Conservation (phyloP, 2,329 filamentous ascomycete genomes). For the Claviceps maximensis region DNA sequence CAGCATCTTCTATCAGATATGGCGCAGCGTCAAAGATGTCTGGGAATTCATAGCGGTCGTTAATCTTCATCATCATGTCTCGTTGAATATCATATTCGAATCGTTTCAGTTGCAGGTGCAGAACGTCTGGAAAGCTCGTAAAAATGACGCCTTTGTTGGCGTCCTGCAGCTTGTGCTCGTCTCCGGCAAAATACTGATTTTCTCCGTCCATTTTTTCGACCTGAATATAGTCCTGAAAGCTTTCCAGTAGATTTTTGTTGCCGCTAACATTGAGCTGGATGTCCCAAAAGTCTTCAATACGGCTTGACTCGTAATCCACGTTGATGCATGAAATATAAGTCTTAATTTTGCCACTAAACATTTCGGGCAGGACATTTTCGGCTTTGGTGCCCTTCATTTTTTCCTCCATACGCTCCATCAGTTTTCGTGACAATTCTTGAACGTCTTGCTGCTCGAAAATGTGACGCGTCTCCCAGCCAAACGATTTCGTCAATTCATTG, state of each 20-base stretch:
- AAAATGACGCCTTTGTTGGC: slow-evolving; percentile 98
- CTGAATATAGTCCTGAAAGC: slow-evolving; percentile 91
- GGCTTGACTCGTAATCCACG: slow-evolving; percentile 91
- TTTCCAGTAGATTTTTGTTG: slow-evolving; percentile 85
- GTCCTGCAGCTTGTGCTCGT: slow-evolving; percentile 84
- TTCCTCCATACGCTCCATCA: slow-evolving; percentile 95
- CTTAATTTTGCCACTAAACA: slow-evolving; percentile 97
- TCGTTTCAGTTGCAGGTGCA: slow-evolving; percentile 90
- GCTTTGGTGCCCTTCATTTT: slow-evolving; percentile 95
- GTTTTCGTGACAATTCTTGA: slow-evolving; percentile 86
- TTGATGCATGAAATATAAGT: slow-evolving; percentile 99
- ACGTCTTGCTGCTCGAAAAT: slow-evolving; percentile 99
- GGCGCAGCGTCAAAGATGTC: slow-evolving; percentile 73
- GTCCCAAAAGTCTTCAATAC: slow-evolving; percentile 97
- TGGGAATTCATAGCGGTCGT: slow-evolving; percentile 82
- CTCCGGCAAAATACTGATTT: slow-evolving; percentile 92
- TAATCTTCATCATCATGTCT: slow-evolving; percentile 98
- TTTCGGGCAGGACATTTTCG: slow-evolving; percentile 73
- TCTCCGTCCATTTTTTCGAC: slow-evolving; percentile 96
- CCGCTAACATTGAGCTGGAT: slow-evolving; percentile 93
- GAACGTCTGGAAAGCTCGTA: slow-evolving; percentile 81
- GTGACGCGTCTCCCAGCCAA: slow-evolving; percentile 95
- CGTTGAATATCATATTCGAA: slow-evolving; percentile 96
- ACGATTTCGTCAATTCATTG: slow-evolving; percentile 86
- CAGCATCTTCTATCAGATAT: slow-evolving; percentile 75